A percentile compares a stretch with the other conserved stretches of the same genome.
Evolutionary conservation across 495 filamentous ascomycete genomes (phyloP).

Genomic region (Haplographium delicatum): DNA sequence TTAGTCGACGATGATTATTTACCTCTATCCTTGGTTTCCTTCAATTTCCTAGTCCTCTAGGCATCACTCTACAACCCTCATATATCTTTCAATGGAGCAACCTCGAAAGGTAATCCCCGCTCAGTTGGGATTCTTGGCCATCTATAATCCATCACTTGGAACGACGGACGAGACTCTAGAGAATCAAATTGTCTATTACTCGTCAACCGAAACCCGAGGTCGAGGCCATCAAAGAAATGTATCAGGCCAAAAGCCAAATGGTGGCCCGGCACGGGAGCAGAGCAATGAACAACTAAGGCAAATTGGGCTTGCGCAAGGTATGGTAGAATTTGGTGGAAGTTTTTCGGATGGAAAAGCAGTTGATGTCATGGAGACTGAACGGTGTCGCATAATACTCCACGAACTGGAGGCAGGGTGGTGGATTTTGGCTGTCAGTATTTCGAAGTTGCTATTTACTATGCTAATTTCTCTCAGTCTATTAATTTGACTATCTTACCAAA

Average conservation of each 20-base stretch:
- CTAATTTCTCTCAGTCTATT: constrained; percentile 20
- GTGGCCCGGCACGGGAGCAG: constrained; percentile 48
- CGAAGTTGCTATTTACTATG: background rate
- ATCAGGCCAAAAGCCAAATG: constrained; percentile 33
- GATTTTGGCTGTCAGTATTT: constrained; percentile 69
- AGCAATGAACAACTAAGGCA: constrained; percentile 81
- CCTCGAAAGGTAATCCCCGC: constrained; percentile 54
- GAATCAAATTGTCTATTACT: constrained; percentile 92
- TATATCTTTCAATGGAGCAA: constrained; percentile 28
- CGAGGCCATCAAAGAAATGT: constrained; percentile 28
- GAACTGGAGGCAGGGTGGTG: constrained; percentile 86
- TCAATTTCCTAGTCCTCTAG: too few species aligned
- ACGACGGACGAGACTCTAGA: constrained; percentile 78
- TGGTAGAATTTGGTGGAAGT: constrained; percentile 87
- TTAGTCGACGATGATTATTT: too few species aligned
- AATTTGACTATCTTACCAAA: constrained; percentile 20
- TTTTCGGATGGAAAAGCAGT: constrained; percentile 74
- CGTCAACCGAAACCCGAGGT: constrained; percentile 41
- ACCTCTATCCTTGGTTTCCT: too few species aligned
- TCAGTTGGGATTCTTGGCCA: constrained; percentile 79
- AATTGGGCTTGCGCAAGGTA: constrained; percentile 95
- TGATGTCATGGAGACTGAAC: constrained; percentile 87
- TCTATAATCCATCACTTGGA: constrained; percentile 92
- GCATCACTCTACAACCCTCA: too few species aligned
- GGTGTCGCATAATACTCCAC: constrained; percentile 72